phyloP scores from a whole-genome alignment of 1,139 yeast genomes.

The Protomyces pachydermus region DNA sequence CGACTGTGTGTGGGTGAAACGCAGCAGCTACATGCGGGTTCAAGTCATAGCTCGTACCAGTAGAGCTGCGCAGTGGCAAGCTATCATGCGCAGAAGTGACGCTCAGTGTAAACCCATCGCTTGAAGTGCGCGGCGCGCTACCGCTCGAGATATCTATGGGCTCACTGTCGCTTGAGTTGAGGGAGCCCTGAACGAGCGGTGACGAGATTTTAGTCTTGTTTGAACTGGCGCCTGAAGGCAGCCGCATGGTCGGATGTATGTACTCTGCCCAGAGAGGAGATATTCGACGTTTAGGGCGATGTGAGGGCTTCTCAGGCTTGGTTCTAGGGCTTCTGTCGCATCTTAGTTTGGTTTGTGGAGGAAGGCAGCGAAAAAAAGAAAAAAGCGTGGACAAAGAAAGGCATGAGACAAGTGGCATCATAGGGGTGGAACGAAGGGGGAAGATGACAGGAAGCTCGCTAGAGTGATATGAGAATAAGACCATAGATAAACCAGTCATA shows the following conservation, averaged over 20 bases:
- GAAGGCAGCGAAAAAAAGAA: background rate
- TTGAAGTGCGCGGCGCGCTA: constrained; percentile 1
- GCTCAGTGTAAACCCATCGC: too few species aligned
- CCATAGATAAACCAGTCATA: too few species aligned
- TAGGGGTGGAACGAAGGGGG: too few species aligned
- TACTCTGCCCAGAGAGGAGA: too few species aligned
- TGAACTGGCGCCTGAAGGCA: background rate
- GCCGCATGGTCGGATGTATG: background rate
- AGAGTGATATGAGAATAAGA: too few species aligned
- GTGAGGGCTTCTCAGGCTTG: background rate
- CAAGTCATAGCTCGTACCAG: background rate
- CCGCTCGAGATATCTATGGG: constrained; percentile 19
- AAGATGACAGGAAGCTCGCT: too few species aligned
- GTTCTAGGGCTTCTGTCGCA: background rate
- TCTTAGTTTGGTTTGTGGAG: background rate
- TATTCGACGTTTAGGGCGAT: too few species aligned
- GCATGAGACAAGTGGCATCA: background rate
- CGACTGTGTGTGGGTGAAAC: background rate
- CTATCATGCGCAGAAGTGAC: background rate
- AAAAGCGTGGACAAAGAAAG: background rate
- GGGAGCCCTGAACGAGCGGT: constrained; percentile 9
- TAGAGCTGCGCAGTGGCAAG: background rate
- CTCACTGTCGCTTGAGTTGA: constrained; percentile 21
- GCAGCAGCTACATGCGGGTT: background rate
- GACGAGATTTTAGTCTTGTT: constrained; percentile 15